Conservation (phyloP, 495 filamentous ascomycete species). For the Aspergillus affinis region DNA sequence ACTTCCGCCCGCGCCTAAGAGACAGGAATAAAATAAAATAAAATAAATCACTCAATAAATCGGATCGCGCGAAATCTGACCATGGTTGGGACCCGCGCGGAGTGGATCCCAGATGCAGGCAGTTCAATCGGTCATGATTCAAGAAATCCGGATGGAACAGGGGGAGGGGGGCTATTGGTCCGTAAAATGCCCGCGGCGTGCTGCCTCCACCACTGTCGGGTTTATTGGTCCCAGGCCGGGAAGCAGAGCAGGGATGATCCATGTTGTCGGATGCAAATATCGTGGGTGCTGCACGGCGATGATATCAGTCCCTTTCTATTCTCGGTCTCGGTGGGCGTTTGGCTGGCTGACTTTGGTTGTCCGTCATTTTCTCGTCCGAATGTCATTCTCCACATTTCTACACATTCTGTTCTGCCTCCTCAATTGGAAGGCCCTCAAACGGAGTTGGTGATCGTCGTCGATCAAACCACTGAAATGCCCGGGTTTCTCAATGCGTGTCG, state of each 20-base stretch:
- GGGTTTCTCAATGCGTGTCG: neutral
- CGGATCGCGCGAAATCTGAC: no score
- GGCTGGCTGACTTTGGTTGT: no score
- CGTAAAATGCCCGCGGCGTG: neutral
- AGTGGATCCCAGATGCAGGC: no score
- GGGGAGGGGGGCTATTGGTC: neutral
- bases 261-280: slow-evolving; percentile 4
- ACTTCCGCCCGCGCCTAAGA: neutral
- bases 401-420: no score
- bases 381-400: neutral
- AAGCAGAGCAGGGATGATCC: slow-evolving; percentile 2
- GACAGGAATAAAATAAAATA: neutral
- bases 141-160: no score
- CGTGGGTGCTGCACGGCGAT: neutral
- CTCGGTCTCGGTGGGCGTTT: no score
- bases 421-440: no score
- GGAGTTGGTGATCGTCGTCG: neutral
- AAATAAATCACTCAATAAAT: no score
- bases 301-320: neutral
- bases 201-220: no score
- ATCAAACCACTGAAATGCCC: neutral
- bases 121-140: no score
- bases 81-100: no score
- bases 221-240: neutral
- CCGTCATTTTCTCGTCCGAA: no score